Evolutionary conservation across 768 basidiomycete genomes (phyloP).

Genomic region (Peribolospora baueri): DNA sequence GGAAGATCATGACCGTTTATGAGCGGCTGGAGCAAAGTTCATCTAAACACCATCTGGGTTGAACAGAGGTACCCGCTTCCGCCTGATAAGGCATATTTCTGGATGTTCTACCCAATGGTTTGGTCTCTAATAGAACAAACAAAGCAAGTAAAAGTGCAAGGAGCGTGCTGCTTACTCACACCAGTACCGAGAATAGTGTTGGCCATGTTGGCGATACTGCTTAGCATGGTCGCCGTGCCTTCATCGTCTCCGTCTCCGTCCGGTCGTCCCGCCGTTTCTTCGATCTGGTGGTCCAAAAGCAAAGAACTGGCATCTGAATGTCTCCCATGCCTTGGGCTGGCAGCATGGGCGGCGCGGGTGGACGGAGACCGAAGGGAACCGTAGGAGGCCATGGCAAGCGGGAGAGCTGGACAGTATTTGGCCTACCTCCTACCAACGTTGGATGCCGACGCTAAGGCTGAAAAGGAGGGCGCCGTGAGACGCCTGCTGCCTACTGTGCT

Average conservation of each 20-base stretch:
- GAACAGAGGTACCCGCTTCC: background rate
- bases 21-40: conserved; percentile 6
- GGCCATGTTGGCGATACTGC: conserved; percentile 29
- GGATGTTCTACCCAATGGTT: background rate
- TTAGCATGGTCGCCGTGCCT: conserved; percentile 43
- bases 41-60: background rate
- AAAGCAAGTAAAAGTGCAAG: background rate
- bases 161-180: background rate
- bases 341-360: no score
- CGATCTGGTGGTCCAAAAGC: no score
- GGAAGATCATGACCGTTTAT: background rate
- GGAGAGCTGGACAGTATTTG: no score
- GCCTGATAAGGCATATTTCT: background rate
- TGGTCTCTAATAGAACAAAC: background rate
- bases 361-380: no score
- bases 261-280: no score
- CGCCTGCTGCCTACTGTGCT: no score
- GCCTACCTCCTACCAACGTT: no score
- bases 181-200: background rate
- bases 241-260: conserved; percentile 1
- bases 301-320: no score
- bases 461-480: no score
- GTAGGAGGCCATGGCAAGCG: no score
- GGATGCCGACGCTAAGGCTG: no score
- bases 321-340: no score